Base-by-base conservation (phyloP, 768 basidiomycete genomes). In the Mycena floridula region DNA sequence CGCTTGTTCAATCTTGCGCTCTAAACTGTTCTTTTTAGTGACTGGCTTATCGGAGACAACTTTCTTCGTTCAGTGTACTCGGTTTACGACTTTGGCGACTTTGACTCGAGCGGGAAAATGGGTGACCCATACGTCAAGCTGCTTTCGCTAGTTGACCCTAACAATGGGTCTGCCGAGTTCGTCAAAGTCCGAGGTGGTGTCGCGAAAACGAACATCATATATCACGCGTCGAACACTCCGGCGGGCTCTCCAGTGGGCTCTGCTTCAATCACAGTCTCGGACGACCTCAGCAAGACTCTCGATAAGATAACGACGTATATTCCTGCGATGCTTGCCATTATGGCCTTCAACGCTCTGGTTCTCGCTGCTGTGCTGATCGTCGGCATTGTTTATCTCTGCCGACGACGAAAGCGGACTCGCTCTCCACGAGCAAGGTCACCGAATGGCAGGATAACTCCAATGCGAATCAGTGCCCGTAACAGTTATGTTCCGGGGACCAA, bases 81-180 rank as follows among this genome's bases (percentile, higher is more conserved):
- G 7, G 65, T 92, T 45, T 92, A 89, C 59, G 85, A 90, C 61
- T 92, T 85, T 57, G 89, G 89, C 20, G 85, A 91, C 63, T 89
- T 78, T 52, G 76, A 81, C 55, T 59, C 70, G 11, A 66, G 72
- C 4, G 81, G 79, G 27, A 61, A 72, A 13, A 81, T 81, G 79
- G 87, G 85, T 30, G 62, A 81, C 56, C 89, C 89, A 4, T 89
- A 85, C 59, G 74, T 92, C 65, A 82, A 82, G 61, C 63, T 92
- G 28, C 70, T 89, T 49, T 66, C 85, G 12, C 70, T 89, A 42
- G 61, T 85, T 48, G 72, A 89, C 56, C 81, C 89, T 16, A 67
- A 80, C 53, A 57, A 77, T 42, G 89, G 85, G 18, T 88, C 86
- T 13, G 55, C 64, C 37, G 84, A 86, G 44, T 92, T 91, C 64